Conservation (phyloP, 2,329 filamentous ascomycete genomes). For the Kalmusia sp. region DNA sequence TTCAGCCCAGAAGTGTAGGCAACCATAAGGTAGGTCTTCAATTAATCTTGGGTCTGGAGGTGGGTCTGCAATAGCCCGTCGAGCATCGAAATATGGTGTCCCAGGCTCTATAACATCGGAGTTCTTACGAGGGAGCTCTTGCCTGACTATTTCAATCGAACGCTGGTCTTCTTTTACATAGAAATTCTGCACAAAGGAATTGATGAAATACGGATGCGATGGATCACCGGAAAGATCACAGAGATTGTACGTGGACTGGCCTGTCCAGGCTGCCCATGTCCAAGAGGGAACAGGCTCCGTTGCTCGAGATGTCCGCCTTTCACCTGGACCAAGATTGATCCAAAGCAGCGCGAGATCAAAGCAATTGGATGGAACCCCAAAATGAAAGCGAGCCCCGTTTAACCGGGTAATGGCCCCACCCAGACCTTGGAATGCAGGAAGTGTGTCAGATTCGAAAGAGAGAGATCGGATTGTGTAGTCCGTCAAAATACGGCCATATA, state of each 20-base stretch:
- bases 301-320: not conserved
- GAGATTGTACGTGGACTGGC: not conserved
- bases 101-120: too few relatives aligned
- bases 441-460: not conserved
- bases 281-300: not conserved
- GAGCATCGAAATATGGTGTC: not conserved
- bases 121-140: too few relatives aligned
- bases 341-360: not conserved
- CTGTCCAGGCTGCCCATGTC: not conserved
- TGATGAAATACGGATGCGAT: not conserved
- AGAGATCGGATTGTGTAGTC: not conserved
- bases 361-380: not conserved
- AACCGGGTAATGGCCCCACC: not conserved
- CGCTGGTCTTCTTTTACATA: not conserved
- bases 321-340: not conserved
- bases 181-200: not conserved
- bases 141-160: not conserved
- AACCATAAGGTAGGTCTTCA: not conserved
- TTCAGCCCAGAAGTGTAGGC: not conserved
- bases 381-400: not conserved
- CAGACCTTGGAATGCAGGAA: not conserved
- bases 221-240: not conserved
- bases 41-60: not conserved
- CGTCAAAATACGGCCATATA: not conserved
- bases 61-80: not conserved